Base-by-base conservation (phyloP, 768 basidiomycete genomes). In the Glaciozyma martinii region DNA sequence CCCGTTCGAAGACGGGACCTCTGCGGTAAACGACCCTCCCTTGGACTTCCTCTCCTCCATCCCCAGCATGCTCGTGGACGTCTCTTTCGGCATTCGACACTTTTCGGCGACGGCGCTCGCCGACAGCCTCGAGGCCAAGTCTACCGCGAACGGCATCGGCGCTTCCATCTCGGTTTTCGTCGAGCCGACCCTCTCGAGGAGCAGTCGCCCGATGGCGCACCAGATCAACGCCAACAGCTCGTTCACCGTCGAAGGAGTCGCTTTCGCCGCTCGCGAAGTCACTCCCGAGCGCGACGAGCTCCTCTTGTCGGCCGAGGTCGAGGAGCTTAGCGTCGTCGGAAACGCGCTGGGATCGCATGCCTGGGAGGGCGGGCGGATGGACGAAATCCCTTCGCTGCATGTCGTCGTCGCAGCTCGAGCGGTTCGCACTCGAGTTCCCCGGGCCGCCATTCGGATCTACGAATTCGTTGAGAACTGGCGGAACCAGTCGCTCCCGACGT, bases 381-480 rank as follows among this genome's bases (percentile, higher is more conserved):
- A 49, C 49, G 65, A 61, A 2, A 2, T 30, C 19, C 56, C 62
- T 0, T 43, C 56, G 37, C 33, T 56, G 3, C 65, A 62, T 19
- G 43, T 61, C 16, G 55, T 72, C 9, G 29, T 73, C 37, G 57
- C 56, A 3, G 56, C 72, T 15, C 49, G 66, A 4, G 56, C 56
- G 3, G 25, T 73, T 16, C 56, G 63, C 5, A 53, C 66, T 44
- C 62, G 81, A 61, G 84, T 91, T 29, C 89, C 89, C 5, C 85
- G 89, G 30, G 91, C 89, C 70, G 89, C 86, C 33, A 79, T 91
- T 37, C 83, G 86, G 21, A 78, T 89, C 6, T 52, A 63, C 49
- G 40, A 58, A 44, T 90, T 90, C 72, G 75, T 86, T 30, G 86
- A 89, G 71, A 86, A 89, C 71, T 92, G 90, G 90, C 80, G 83